Evolutionary conservation across 148 eudicot genomes (phyloP), one percentile per base, ranked within the genome.

Genomic region (Fagopyrum tataricum): DNA sequence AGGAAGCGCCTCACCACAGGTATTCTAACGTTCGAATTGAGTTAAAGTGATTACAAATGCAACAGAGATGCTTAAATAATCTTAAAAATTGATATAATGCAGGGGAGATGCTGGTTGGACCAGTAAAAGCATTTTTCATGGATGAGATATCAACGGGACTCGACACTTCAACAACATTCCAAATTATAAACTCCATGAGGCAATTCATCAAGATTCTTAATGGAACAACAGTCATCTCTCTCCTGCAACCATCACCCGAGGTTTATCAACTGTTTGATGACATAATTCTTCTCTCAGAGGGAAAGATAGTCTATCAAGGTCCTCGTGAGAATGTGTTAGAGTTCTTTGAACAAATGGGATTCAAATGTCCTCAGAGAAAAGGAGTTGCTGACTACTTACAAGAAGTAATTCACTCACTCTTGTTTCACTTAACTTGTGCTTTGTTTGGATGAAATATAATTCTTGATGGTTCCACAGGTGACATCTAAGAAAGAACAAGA

Each of bases 101-200:
- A 92, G 96, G 92, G 40, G 98, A 93, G 72, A 93, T 93, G 96
- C 62, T 93, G 74, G 98, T 93, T 71, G 98, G 98, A 70, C 96
- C 96, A 72, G 87, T 92, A 56, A 84, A 87, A 81, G 93, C 90
- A 42, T 85, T 90, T 37, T 90, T 90, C 39, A 93, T 90, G 98
- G 98, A 93, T 72, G 94, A 93, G 83, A 90, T 90, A 83, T 90
- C 98, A 8, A 90, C 96, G 47, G 94, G 98, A 56, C 78, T 93
- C 72, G 96, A 93, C 79, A 93, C 91, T 78, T 90, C 98, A 71
- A 90, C 98, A 20, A 90, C 98, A 51, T 93, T 62, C 75, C 93
- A 93, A 78, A 90, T 93, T 70, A 85, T 93, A 17, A 93, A 93
- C 71, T 90, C 93, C 48, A 85, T 93, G 42, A 82, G 82, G 81